Evolutionary conservation across 495 filamentous ascomycete species (phyloP).

Genomic region (Penicillium verhagenii): DNA sequence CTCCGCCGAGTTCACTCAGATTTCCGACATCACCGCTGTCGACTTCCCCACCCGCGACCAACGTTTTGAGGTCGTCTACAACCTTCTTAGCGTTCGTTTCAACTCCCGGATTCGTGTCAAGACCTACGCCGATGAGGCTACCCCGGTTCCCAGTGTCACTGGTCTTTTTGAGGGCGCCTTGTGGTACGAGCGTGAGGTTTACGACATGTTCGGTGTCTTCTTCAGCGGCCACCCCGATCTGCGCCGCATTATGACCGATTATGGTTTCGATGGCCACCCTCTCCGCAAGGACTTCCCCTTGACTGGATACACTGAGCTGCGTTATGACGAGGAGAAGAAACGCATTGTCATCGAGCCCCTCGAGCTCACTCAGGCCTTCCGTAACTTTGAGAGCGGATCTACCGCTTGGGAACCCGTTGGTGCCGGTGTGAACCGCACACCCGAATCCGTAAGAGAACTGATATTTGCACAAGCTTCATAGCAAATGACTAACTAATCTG

Average conservation of each 20-base stretch:
- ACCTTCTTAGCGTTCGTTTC: slow-evolving; percentile 90
- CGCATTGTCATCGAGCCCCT: slow-evolving; percentile 96
- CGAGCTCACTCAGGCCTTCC: slow-evolving; percentile 97
- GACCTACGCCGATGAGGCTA: slow-evolving; percentile 96
- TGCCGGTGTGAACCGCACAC: slow-evolving; percentile 71
- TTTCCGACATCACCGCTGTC: slow-evolving; percentile 88
- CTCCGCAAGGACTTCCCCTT: slow-evolving; percentile 97
- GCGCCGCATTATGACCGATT: slow-evolving; percentile 98
- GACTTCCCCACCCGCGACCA: slow-evolving; percentile 93
- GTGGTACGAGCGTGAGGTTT: slow-evolving; percentile 98
- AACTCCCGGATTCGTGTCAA: slow-evolving; percentile 97
- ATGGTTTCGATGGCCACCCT: slow-evolving; percentile 98
- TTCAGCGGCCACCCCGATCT: slow-evolving; percentile 94
- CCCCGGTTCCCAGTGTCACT: slow-evolving; percentile 87
- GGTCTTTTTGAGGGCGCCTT: slow-evolving; percentile 90
- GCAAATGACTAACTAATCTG: slow-evolving; percentile 8
- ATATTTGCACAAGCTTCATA: background rate
- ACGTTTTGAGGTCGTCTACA: slow-evolving; percentile 98
- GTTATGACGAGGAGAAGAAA: slow-evolving; percentile 99
- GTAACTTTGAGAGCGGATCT: slow-evolving; percentile 91
- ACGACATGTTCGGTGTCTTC: slow-evolving; percentile 97
- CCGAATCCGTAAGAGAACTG: slow-evolving; percentile 60
- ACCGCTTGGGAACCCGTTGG: slow-evolving; percentile 84
- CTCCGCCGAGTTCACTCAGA: slow-evolving; percentile 90
- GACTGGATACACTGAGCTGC: slow-evolving; percentile 97